Evolutionary conservation across 495 filamentous ascomycete genomes (phyloP), one percentile per base, ranked within the genome.

Genomic region (Penicillium arizonense): DNA sequence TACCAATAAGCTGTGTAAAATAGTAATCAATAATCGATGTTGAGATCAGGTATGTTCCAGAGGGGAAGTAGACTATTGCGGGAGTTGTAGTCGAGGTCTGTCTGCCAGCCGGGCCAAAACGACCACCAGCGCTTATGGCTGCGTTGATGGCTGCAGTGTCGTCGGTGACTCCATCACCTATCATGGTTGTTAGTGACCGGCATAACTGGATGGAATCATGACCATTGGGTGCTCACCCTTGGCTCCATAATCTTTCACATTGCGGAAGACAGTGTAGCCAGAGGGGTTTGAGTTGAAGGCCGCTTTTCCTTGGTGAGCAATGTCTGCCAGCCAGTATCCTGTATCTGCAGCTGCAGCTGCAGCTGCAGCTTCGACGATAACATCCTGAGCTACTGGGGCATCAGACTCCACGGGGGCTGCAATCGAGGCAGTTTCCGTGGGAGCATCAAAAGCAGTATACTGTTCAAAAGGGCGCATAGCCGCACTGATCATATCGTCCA

Each of bases 241-340:
- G 41, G 82, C 82, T 21, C 86, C 86, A 52, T 81, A 90, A 61
- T 91, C 89, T 64, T 73, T 84, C 34, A 94, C 88, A 61, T 94
- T 91, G 48, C 89, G 87, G 69, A 85, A 94, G 26, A 92, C 79
- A 52, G 81, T 80, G 63, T 87, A 89, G 50, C 43, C 47, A 28
- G 58, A 56, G 9, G 73, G 70, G 16, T 81, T 67, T 7, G 65
- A 50, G 58, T 82, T 82, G 66, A 82, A 89, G 20, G 80, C 82
- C 13, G 82, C 80, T 1, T 68, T 61, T 16, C 87, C 88, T 50
- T 87, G 81, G 18, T 87, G 85, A 28, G 73, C 53, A 56, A 91
- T 88, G 53, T 74, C 75, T 26, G 80, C 77, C 43, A 91, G 63
- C 89, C 90, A 95, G 73, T 85, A 90, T 7, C 65, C 48, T 18